Evolutionary conservation across 2,329 filamentous ascomycete genomes (phyloP), one percentile per base, ranked within the genome.

Genomic region (Dactylellina parvicollis): DNA sequence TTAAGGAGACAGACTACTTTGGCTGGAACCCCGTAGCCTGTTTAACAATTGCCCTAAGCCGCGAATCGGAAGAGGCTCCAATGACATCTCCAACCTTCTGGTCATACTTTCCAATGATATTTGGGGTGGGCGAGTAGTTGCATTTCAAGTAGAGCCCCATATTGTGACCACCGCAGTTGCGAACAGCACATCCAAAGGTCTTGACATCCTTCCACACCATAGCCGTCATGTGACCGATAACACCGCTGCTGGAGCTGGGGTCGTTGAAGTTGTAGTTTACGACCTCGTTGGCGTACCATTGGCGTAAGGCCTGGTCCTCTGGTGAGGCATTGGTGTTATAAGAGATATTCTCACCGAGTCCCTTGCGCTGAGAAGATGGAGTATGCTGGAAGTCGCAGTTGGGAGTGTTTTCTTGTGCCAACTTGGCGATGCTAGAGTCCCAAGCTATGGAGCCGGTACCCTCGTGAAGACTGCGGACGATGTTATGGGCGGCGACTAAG

Each of bases 231-330:
- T 73, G 69, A 22, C 69, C 69, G 5, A 59, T 73, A 32, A 59
- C 60, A 18, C 52, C 59, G n/a, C 34, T 50, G 32, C 46, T 64
- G 14, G 46, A 26, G 28, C 18, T 54, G 3, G 60, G 60, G 24
- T 73, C 50, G 24, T 42, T 18, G 20, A 73, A 73, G 30, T 73
- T 61, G 14, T 66, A 73, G 36, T 73, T 73, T 20, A 73, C 69
- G 26, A 73, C 69, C 28, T 73, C 69, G 38, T 73, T 73, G 2
- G 69, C 69, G 26, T 73, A 73, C 69, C 69, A 73, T 24, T 73
- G 69, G 28, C 69, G 69, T 7, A 73, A 34, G 4, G 54, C 60
- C 20, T 73, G 69, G 40, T 66, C 60, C 36, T 73, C 69, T 3
- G 60, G 60, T 4, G 49, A 60, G 30, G 60, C 69, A 28, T 73